Evolutionary conservation across 768 basidiomycete genomes (phyloP).

Genomic region (Pholiota molesta): DNA sequence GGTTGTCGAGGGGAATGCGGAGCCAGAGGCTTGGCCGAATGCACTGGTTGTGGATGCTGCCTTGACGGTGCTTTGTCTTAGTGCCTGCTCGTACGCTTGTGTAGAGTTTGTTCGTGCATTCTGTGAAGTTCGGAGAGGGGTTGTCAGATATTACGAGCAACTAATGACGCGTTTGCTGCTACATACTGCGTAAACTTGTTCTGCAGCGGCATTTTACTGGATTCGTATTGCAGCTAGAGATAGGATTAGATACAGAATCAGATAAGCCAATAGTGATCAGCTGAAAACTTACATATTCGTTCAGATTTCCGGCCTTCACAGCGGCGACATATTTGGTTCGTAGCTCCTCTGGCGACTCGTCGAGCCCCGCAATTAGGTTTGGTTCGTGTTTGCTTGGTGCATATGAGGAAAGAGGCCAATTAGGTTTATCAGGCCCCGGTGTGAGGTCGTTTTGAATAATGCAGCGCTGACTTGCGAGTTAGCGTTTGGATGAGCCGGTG

Average conservation of each 20-base stretch:
- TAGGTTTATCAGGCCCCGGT: constrained; percentile 62
- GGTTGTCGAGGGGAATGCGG: constrained; percentile 10
- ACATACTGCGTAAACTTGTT: constrained; percentile 45
- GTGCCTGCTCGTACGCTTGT: constrained; percentile 56
- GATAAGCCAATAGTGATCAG: background rate
- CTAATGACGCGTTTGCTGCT: background rate
- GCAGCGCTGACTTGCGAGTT: constrained; percentile 49
- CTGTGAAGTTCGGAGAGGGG: constrained; percentile 21
- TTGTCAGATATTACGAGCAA: background rate
- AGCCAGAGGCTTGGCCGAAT: constrained; percentile 28
- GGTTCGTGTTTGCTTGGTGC: constrained; percentile 78
- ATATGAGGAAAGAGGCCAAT: constrained; percentile 81
- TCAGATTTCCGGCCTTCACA: constrained; percentile 50
- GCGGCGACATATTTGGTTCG: constrained; percentile 65
- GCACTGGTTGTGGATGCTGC: constrained; percentile 22
- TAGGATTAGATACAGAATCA: background rate
- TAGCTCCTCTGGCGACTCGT: constrained; percentile 81
- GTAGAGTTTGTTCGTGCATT: constrained; percentile 52
- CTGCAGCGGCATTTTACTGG: constrained; percentile 56
- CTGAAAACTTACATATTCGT: constrained; percentile 65
- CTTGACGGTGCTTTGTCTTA: constrained; percentile 37
- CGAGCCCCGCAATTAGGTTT: constrained; percentile 62
- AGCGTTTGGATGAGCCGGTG: background rate
- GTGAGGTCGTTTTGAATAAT: constrained; percentile 66
- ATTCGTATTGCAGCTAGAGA: constrained; percentile 53